phyloP scores from a whole-genome alignment of 2,329 filamentous ascomycete genomes.

The Eutypella sp. region DNA sequence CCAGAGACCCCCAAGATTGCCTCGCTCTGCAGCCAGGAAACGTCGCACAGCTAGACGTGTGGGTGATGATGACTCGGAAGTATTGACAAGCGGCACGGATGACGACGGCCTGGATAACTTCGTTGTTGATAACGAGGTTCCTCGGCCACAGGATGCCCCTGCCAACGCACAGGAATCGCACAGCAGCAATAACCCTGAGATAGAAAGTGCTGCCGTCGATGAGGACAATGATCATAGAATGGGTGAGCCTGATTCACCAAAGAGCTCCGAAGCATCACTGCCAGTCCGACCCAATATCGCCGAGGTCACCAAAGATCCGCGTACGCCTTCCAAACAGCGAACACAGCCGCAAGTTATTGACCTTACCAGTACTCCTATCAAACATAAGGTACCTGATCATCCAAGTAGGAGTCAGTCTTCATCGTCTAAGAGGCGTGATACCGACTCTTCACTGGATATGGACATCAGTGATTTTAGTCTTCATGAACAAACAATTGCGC shows the following conservation, averaged over 20 bases:
- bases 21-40: conserved; percentile 14
- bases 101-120: conserved; percentile 42
- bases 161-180: too few relatives aligned
- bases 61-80: conserved; percentile 40
- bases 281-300: background rate
- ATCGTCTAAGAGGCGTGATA: background rate
- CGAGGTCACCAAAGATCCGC: background rate
- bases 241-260: background rate
- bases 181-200: background rate
- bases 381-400: background rate
- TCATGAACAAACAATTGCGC: conserved; percentile 19
- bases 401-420: background rate
- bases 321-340: background rate
- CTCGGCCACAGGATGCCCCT: background rate
- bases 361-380: background rate
- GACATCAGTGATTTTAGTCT: conserved; percentile 17
- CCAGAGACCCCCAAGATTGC: conserved; percentile 26
- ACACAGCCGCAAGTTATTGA: background rate
- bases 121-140: conserved; percentile 37
- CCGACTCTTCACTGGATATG: conserved; percentile 14
- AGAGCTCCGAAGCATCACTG: background rate
- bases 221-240: background rate
- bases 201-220: background rate
- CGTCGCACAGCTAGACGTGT: conserved; percentile 8
- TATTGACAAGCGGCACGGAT: conserved; percentile 46